Evolutionary conservation across 108 stramenopile species (phyloP).

Genomic region (Conticribra guillardii): DNA sequence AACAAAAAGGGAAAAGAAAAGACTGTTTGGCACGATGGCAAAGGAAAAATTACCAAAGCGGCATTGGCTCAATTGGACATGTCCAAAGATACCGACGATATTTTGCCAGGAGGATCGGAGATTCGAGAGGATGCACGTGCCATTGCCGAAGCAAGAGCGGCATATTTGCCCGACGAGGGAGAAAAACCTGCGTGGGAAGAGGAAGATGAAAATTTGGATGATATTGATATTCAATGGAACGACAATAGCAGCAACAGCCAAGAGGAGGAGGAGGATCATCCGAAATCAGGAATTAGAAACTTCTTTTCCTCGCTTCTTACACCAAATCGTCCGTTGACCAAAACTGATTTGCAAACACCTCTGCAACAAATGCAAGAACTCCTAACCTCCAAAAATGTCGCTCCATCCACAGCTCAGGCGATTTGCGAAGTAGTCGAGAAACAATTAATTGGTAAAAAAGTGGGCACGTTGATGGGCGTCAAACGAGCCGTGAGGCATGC

Average conservation of each 20-base stretch:
- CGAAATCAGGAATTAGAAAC: constrained; percentile 45
- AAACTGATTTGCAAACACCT: constrained; percentile 73
- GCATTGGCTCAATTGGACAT: constrained; percentile 75
- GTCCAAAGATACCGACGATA: constrained; percentile 47
- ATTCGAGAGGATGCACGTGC: constrained; percentile 59
- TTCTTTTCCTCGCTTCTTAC: constrained; percentile 59
- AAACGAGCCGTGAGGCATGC: constrained; percentile 86
- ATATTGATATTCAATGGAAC: constrained; percentile 44
- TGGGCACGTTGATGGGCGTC: constrained; percentile 73
- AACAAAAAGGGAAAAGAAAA: constrained; percentile 73
- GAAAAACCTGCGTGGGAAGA: constrained; percentile 82
- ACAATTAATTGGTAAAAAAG: constrained; percentile 69
- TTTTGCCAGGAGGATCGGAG: constrained; percentile 17
- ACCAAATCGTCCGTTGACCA: constrained; percentile 60
- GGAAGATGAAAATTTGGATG: constrained; percentile 49
- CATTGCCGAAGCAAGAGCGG: constrained; percentile 85
- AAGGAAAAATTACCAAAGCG: constrained; percentile 78
- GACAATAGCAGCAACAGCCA: constrained; percentile 38
- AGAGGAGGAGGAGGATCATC: constrained; percentile 31
- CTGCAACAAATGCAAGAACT: constrained; percentile 83
- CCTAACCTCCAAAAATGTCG: constrained; percentile 91
- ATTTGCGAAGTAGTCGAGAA: constrained; percentile 65
- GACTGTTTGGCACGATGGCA: constrained; percentile 83
- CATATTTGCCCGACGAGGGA: constrained; percentile 83
- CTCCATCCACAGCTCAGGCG: constrained; percentile 80